Evolutionary conservation across 345 rosid species (phyloP), one percentile per base, ranked within the genome.

Genomic region (Euphorbia tirucalli): DNA sequence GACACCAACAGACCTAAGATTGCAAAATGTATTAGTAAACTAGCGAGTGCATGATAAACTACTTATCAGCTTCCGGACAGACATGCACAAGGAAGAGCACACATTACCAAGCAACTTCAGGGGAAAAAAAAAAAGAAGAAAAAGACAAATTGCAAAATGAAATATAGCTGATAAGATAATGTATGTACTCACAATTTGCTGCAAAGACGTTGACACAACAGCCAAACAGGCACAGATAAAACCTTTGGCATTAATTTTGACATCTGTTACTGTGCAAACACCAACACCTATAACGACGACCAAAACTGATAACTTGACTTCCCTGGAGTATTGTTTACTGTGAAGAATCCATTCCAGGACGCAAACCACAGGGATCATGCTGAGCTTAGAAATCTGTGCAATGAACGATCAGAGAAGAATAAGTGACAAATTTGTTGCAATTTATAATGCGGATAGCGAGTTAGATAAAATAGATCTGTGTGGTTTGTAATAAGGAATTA

Each of bases 351-450:
- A 91, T 75, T 93, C 98, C 97, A 93, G 75, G 52, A 93, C 82
- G 65, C 98, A 90, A 1, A 93, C 97, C 50, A 93, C 98, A 2
- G 98, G 98, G 80, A 93, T 91, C 98, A 93, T 93, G 71, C 95
- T 91, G 75, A 93, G 82, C 75, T 93, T 93, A 69, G 98, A 93
- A 71, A 93, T 93, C 97, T 93, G 85, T 10, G 1, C 13, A 61
- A 11, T 1, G 19, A 59, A 46, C 24, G 19, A 2, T 2, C 2
- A 11, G 8, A 65, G 5, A 57, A 4, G 21, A 31, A 48, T 49
- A 56, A 19, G 3, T 5, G 13, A 25, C 41, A 25, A 14, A 48
- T 1, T 61, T 32, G 37, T 32, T 32, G 37, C 37, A 32, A 32
- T 32, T 2, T 2, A 2, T 32, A 32, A 32, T 32, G 5, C n/a